Evolutionary conservation across 2,329 filamentous ascomycete species (phyloP), one percentile per base, ranked within the genome.

Genomic region (Trichoderma sp.): DNA sequence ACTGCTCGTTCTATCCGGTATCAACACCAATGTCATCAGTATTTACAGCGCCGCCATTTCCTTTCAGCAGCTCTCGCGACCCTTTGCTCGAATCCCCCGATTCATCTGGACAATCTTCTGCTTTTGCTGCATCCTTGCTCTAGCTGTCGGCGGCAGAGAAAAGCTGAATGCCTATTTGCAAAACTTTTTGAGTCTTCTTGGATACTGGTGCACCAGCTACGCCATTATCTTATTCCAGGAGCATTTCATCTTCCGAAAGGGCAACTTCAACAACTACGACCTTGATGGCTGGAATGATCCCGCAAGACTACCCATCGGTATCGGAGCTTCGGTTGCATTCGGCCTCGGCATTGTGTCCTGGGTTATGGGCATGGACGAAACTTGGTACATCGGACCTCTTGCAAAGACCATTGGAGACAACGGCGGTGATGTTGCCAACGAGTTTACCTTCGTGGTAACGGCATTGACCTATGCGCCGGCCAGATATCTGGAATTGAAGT

Each of bases 311-410:
- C 84, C 84, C 0, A 77, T 79, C 2, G 84, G 84, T 2, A 70
- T 84, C 3, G 80, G 84, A 1, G 84, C 84, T 1, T 71, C 85
- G 9, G 77, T 79, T 9, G 83, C 84, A 0, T 86, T 82, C 28
- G 43, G 82, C 0, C 73, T 84, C 26, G 83, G 84, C 26, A 79
- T 85, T 68, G 82, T 78, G 6, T 74, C 85, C 12, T 83, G 88
- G 20, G 80, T 88, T 4, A 86, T 88, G 1, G 85, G 85, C 3
- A 89, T 89, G 84, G 82, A 81, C 3, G 85, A 88, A 77, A 84
- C 83, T 2, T 89, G 87, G 87, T 89, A 85, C 73, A 84, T 82
- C 3, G 87, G 87, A 0, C 87, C 87, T 1, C 85, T 89, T 74
- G 87, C 87, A 1, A 79, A 81, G 76, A 81, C 73, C 15, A 88